Conservation (phyloP, 1,284 basidiomycete species). For the Sanguinoderma infundibulare region DNA sequence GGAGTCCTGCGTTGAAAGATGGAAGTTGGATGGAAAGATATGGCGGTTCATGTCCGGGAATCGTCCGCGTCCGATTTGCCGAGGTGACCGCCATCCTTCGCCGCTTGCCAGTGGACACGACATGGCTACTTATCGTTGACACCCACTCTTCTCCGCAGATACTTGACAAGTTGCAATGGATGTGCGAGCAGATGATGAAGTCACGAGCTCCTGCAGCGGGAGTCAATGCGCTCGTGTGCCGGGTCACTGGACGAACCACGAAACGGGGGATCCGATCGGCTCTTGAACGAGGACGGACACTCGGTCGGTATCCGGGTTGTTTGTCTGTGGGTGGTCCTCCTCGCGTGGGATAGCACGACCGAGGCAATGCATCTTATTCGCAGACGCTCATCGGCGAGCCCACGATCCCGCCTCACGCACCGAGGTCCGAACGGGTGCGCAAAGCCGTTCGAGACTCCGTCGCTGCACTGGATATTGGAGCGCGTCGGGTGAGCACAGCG, state of each 20-base stretch:
- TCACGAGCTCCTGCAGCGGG: not conserved
- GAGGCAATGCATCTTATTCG: not conserved
- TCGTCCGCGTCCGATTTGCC: conserved; percentile 14
- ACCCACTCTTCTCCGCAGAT: not conserved
- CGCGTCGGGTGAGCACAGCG: not conserved
- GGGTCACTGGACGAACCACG: not conserved
- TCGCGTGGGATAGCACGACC: conserved; percentile 7
- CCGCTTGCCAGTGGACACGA: not conserved
- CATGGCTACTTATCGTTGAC: not conserved
- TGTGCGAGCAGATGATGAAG: not conserved
- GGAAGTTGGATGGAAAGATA: not conserved
- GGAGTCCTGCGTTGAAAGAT: conserved; percentile 8
- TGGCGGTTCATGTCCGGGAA: conserved; percentile 13
- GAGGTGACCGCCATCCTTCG: conserved; percentile 4
- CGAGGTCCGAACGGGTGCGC: not conserved
- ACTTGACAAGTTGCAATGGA: not conserved
- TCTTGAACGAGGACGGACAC: conserved; percentile 3
- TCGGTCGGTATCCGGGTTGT: not conserved
- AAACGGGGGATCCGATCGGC: conserved; percentile 1
- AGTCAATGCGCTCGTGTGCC: not conserved
- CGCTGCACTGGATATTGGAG: not conserved
- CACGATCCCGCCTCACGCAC: not conserved
- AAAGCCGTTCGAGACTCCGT: too few species aligned
- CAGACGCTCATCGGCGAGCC: not conserved
- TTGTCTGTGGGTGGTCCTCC: not conserved